These are phyloP conservation scores for Miscanthus lutarioriparius DNA, from an alignment of 176 grass and related monocot species.

Conservation along the genomic window DNA sequence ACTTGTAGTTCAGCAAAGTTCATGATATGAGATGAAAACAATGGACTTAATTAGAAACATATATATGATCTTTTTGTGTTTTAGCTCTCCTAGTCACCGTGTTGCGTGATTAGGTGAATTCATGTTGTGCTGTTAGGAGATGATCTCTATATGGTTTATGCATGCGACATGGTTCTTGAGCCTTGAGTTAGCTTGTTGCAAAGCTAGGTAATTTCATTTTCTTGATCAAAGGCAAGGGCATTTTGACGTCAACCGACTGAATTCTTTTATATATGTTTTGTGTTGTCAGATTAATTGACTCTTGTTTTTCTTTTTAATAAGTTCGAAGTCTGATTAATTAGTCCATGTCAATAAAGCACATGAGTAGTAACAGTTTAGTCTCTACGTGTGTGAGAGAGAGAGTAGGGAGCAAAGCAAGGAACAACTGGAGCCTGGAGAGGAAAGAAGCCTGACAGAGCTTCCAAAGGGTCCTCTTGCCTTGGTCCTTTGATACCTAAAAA, in stretches of 20 bases:
- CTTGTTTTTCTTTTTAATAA: neutral
- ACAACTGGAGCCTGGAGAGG: constrained; percentile 27
- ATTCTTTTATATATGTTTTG: neutral
- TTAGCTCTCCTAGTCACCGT: neutral
- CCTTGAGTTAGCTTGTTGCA: neutral
- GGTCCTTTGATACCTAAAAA: constrained; percentile 46
- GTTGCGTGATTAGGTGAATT: neutral
- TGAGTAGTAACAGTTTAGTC: no score
- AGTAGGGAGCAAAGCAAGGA: neutral
- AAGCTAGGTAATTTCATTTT: neutral
- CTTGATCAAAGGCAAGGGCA: neutral
- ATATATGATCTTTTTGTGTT: neutral
- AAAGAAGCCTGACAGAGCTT: constrained; percentile 33
- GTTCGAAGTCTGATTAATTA: neutral
- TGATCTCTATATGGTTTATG: neutral
- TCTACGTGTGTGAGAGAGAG: no score
- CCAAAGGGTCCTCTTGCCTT: constrained; percentile 37
- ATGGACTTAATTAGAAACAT: neutral
- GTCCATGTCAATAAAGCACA: neutral
- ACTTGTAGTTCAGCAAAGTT: constrained; percentile 1
- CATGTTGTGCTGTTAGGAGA: neutral
- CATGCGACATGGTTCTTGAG: neutral
- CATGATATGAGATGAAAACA: neutral
- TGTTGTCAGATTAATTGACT: neutral
- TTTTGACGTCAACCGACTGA: neutral